Percentiles rank a stretch among this genome's conserved stretches.
Evolutionary conservation across 495 filamentous ascomycete species (phyloP).

Genomic region (Podospora conica): DNA sequence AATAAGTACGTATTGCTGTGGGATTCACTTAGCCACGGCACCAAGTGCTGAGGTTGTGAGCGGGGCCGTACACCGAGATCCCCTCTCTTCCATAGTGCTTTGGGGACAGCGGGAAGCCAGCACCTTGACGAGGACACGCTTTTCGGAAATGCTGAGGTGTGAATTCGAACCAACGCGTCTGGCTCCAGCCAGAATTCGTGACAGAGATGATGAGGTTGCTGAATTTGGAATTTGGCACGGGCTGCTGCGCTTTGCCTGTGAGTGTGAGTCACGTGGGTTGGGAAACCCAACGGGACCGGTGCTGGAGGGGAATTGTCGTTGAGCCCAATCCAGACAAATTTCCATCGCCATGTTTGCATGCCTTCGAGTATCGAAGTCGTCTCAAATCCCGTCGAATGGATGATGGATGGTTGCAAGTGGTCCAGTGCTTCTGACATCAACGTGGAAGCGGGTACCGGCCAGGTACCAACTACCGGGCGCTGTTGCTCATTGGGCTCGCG

Average conservation of each 20-base stretch:
- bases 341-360: not conserved
- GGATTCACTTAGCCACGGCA: not conserved
- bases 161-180: not conserved
- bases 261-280: too few relatives aligned
- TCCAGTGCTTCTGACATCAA: too few relatives aligned
- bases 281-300: too few relatives aligned
- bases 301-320: not conserved
- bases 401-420: too few relatives aligned
- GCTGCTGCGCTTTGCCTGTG: not conserved
- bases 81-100: not conserved
- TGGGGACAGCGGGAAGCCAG: not conserved
- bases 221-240: too few relatives aligned
- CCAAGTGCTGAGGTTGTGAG: not conserved
- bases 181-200: not conserved
- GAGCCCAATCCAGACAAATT: not conserved
- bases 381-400: not conserved
- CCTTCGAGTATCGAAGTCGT: not conserved
- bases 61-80: not conserved
- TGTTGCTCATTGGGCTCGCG: slow-evolving; percentile 2
- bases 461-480: not conserved
- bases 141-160: too few relatives aligned
- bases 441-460: not conserved
- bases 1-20: not conserved
- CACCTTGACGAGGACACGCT: not conserved
- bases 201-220: not conserved